A percentile compares a stretch with the other conserved stretches of the same genome.
Evolutionary conservation across 2,329 filamentous ascomycete species (phyloP).

Genomic region (Cordyceps tenuipes): DNA sequence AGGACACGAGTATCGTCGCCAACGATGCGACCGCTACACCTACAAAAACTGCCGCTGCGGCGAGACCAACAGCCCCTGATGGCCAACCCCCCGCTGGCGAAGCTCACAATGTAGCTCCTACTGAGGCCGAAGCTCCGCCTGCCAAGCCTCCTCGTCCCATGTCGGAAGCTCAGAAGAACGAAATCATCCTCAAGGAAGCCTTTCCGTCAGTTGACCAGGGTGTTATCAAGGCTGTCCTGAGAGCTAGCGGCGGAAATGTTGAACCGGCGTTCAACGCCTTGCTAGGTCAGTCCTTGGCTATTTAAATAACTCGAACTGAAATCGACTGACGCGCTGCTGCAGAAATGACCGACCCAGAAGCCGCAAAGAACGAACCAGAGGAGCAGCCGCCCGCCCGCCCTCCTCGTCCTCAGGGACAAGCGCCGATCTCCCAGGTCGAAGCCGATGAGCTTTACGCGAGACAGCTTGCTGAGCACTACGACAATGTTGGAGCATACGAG

Average conservation of each 20-base stretch:
- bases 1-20: conserved; percentile 46
- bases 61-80: conserved; percentile 18
- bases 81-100: conserved; percentile 20
- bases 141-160: conserved; percentile 79
- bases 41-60: conserved; percentile 13
- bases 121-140: conserved; percentile 44
- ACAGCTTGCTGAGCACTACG: conserved; percentile 86
- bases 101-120: conserved; percentile 14
- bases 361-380: conserved; percentile 44
- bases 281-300: conserved; percentile 49
- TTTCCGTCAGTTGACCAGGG: conserved; percentile 75
- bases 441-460: conserved; percentile 87
- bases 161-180: conserved; percentile 74
- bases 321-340: not conserved
- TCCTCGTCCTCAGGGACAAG: conserved; percentile 59
- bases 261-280: conserved; percentile 95
- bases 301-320: not conserved
- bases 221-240: conserved; percentile 80
- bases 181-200: conserved; percentile 83
- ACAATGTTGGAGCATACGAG: conserved; percentile 52
- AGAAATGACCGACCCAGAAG: conserved; percentile 76
- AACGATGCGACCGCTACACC: conserved; percentile 28
- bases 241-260: conserved; percentile 76
- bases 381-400: conserved; percentile 64
- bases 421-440: conserved; percentile 71